phyloP scores from a whole-genome alignment of 169 alveolate genomes.

The Plasmodium relictum region DNA sequence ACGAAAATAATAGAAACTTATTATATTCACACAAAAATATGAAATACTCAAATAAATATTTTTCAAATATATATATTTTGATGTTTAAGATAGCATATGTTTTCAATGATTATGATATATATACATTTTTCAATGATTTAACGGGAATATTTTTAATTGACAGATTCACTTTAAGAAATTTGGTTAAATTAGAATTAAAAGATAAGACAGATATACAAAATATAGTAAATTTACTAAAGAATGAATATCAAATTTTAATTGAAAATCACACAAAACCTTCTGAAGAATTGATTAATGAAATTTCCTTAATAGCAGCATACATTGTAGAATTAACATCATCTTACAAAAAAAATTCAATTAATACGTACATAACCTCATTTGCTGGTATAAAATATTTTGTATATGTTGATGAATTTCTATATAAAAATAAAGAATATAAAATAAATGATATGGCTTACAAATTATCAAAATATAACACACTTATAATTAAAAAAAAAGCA shows the following conservation, averaged over 20 bases:
- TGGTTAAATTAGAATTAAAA: background rate
- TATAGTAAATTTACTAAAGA: conserved; percentile 3
- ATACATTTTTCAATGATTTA: conserved; percentile 56
- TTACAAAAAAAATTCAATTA: background rate
- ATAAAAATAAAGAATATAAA: background rate
- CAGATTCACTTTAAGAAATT: background rate
- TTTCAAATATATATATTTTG: conserved; percentile 58
- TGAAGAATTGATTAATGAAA: conserved; percentile 42
- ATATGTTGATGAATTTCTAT: conserved; percentile 43
- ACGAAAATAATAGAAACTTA: conserved; percentile 58
- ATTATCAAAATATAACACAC: conserved; percentile 5
- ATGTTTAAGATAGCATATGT: conserved; percentile 72
- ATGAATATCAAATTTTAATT: conserved; percentile 8
- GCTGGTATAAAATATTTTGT: conserved; percentile 56
- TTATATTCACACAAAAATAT: conserved; percentile 49
- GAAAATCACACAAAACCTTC: conserved; percentile 28
- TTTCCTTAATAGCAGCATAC: conserved; percentile 57
- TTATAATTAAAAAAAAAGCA: conserved; percentile 44
- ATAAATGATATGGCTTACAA: conserved; percentile 12
- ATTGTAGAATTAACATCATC: conserved; percentile 72
- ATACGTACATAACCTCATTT: conserved; percentile 3
- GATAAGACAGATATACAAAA: conserved; percentile 9
- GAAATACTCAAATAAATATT: conserved; percentile 36
- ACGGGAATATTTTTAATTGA: conserved; percentile 66
- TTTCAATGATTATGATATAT: conserved; percentile 34